Base-by-base conservation (phyloP, 2,329 filamentous ascomycete genomes). In the Penicillium sp. region DNA sequence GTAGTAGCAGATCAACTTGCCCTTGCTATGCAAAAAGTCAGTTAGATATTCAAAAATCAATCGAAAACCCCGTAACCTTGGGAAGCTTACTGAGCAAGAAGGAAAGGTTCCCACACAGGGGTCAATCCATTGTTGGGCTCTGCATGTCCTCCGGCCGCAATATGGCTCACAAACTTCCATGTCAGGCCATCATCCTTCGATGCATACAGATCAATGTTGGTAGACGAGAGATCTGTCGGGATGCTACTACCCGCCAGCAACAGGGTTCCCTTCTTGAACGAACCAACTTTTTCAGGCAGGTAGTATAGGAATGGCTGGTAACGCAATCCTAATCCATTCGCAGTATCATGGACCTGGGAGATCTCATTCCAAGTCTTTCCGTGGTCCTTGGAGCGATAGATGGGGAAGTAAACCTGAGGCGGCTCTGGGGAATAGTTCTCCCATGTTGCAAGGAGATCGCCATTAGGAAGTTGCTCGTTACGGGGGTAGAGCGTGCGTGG, bases 71-170 rank as follows among this genome's bases (percentile, higher is more conserved):
- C 27, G 8, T 2, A 30, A 30, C 10, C 7, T 8, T 30, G 23
- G 23, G 23, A 27, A 23, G 59, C 66, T 41, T 61, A 69, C 64
- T 85, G 79, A 41, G 79, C 75, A 52, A 84, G 66, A 39, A 90
- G 71, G 68, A 87, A 89, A 0, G 87, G 87, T 68, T 90, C 88
- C 87, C 87, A 90, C 18, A 90, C 83, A 0, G 86, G 85, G 0
- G 84, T 87, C 35, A 84, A 68, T 1, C 84, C 86, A 63, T 90
- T 88, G 64, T 83, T 79, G 3, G 86, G 81, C 0, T 75, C 63
- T 2, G 86, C 85, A 43, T 78, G 77, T n/a, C 85, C 85, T 32
- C 87, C 87, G 1, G 76, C 73, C 0, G 86, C 86, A 41, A 90
- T 81, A 60, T 84, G 80, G 55, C 82, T 85, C 48, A 89, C 80